These are phyloP conservation scores for Globisporangium spiculum DNA, from an alignment of 352 stramenopile genomes.

Conservation along the genomic window DNA sequence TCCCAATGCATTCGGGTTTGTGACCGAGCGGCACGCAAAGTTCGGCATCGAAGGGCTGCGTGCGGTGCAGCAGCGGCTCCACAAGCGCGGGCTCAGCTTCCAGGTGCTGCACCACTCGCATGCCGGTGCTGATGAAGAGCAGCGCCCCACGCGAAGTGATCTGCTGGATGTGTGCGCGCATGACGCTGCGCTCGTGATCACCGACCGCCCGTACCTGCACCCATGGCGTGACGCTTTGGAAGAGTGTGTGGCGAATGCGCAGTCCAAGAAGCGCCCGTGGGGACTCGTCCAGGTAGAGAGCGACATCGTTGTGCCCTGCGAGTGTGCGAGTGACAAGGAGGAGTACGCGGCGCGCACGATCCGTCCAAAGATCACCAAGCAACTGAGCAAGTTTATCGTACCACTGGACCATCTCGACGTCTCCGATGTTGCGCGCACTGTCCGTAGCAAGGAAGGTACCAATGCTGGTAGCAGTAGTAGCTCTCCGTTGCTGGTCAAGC, in stretches of 20 bases:
- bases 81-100: constrained; percentile 47
- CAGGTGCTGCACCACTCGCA: constrained; percentile 62
- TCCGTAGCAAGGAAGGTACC: not conserved
- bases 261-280: constrained; percentile 37
- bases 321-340: constrained; percentile 89
- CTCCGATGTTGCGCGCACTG: constrained; percentile 25
- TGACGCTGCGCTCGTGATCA: constrained; percentile 65
- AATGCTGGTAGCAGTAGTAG: not conserved
- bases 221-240: constrained; percentile 44
- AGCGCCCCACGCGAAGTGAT: constrained; percentile 26
- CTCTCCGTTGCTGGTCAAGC: constrained; percentile 24
- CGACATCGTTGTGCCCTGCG: constrained; percentile 97
- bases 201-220: constrained; percentile 74
- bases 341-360: constrained; percentile 98
- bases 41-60: constrained; percentile 74
- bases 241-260: constrained; percentile 32
- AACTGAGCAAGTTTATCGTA: constrained; percentile 87
- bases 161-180: constrained; percentile 43
- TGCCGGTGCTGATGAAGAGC: not conserved
- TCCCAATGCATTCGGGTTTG: constrained; percentile 59
- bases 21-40: constrained; percentile 66
- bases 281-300: constrained; percentile 94
- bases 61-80: constrained; percentile 40
- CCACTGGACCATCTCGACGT: constrained; percentile 40
- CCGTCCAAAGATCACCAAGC: constrained; percentile 93